Percentiles rank a stretch among this genome's conserved stretches.
phyloP scores from a whole-genome alignment of 1,284 basidiomycete species.

The Pseudozyma sp. region DNA sequence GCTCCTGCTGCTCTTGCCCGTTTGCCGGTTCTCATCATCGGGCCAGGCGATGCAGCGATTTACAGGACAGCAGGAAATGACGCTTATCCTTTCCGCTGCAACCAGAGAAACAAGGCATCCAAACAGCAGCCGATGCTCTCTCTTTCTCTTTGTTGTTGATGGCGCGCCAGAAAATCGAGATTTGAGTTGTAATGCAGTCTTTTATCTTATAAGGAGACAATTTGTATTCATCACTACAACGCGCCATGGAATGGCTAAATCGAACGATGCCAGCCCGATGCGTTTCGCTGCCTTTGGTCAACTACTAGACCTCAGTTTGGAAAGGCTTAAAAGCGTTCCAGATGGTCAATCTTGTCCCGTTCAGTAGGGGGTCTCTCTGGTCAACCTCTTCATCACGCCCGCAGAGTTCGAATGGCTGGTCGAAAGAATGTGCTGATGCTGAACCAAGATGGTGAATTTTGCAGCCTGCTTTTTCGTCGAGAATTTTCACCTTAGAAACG shows the following conservation, averaged over 20 bases:
- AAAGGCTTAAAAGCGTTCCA: neutral
- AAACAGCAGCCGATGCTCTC: conserved; percentile 5
- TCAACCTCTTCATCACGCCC: too few species aligned
- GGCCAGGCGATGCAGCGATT: conserved; percentile 19
- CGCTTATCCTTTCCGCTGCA: neutral
- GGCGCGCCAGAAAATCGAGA: neutral
- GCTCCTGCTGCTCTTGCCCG: conserved; percentile 17
- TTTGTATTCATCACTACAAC: neutral
- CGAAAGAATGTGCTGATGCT: too few species aligned
- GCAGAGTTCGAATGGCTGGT: too few species aligned
- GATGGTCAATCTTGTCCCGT: too few species aligned
- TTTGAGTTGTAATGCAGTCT: neutral
- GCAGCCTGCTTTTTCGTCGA: too few species aligned
- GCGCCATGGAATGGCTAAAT: neutral
- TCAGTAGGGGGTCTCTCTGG: too few species aligned
- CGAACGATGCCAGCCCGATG: neutral
- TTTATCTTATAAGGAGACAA: neutral
- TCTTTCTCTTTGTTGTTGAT: neutral
- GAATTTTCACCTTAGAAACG: too few species aligned
- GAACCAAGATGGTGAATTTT: too few species aligned
- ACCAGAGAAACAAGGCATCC: neutral
- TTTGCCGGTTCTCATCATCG: conserved; percentile 24
- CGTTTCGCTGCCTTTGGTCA: neutral
- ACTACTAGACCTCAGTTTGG: neutral
- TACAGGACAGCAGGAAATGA: conserved; percentile 1